phyloP scores from a whole-genome alignment of 2,329 filamentous ascomycete species.

The Penicillium brevicompactum region DNA sequence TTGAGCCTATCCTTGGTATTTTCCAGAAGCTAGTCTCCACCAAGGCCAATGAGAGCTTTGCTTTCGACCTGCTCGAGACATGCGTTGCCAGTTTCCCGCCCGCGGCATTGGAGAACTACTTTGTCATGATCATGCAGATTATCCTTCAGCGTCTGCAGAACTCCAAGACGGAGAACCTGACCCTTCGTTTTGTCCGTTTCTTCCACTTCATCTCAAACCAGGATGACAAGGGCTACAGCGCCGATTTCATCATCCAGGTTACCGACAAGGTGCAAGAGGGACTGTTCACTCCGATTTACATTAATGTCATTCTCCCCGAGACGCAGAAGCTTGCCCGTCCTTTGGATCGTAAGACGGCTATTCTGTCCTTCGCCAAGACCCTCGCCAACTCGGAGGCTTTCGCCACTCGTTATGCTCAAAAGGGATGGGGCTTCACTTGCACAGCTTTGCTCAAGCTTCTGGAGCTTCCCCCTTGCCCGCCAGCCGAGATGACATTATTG shows the following conservation, averaged over 20 bases:
- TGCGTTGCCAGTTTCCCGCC: conserved; percentile 72
- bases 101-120: conserved; percentile 71
- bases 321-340: conserved; percentile 87
- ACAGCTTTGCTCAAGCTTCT: conserved; percentile 86
- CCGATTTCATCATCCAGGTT: conserved; percentile 86
- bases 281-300: conserved; percentile 78
- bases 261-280: conserved; percentile 78
- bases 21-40: conserved; percentile 85
- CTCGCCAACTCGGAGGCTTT: conserved; percentile 85
- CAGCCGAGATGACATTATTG: conserved; percentile 72
- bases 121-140: conserved; percentile 75
- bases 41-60: conserved; percentile 82
- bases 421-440: conserved; percentile 90
- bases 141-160: conserved; percentile 73
- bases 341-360: conserved; percentile 88
- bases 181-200: conserved; percentile 86
- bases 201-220: conserved; percentile 87
- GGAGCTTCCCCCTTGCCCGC: conserved; percentile 81
- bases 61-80: conserved; percentile 86
- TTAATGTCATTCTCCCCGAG: conserved; percentile 80
- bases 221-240: conserved; percentile 78
- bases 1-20: conserved; percentile 88
- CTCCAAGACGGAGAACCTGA: conserved; percentile 80
- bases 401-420: conserved; percentile 70
- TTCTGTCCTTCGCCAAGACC: conserved; percentile 90